Percentiles rank a stretch among this genome's conserved stretches.
Evolutionary conservation across 2,329 filamentous ascomycete genomes (phyloP).

Genomic region (Sclerotinia trifoliorum): DNA sequence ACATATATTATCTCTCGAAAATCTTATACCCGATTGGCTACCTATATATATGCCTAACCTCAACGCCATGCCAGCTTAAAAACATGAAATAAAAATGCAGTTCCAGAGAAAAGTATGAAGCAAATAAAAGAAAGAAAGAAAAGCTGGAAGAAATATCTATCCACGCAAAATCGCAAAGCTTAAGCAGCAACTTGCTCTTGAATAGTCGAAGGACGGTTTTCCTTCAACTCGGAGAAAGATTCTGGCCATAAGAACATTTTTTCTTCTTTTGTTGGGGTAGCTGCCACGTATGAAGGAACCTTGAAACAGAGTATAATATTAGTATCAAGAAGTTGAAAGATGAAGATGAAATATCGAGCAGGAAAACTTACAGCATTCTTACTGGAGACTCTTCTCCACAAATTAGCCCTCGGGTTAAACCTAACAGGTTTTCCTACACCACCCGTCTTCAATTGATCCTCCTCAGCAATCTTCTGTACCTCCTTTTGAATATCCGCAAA

Average conservation of each 20-base stretch:
- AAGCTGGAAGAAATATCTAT: neutral
- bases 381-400: conserved; percentile 64
- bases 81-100: neutral
- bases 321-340: neutral
- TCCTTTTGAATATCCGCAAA: conserved; percentile 65
- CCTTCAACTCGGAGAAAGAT: conserved; percentile 47
- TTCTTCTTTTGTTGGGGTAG: conserved; percentile 56
- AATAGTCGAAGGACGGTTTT: conserved; percentile 4
- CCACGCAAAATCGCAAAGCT: neutral
- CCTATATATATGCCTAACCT: neutral
- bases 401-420: conserved; percentile 67
- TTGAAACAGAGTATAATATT: conserved; percentile 16
- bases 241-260: conserved; percentile 64
- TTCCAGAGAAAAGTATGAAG: neutral
- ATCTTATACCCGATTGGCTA: neutral
- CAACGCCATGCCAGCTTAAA: conserved; percentile 10
- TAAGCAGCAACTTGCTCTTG: neutral
- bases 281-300: conserved; percentile 49
- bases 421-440: conserved; percentile 57
- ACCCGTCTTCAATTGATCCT: conserved; percentile 60
- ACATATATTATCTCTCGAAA: neutral
- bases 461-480: conserved; percentile 55
- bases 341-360: neutral
- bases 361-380: conserved; percentile 46
- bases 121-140: neutral